phyloP scores from a whole-genome alignment of 352 stramenopile genomes.

The Pythium myriotylum region DNA sequence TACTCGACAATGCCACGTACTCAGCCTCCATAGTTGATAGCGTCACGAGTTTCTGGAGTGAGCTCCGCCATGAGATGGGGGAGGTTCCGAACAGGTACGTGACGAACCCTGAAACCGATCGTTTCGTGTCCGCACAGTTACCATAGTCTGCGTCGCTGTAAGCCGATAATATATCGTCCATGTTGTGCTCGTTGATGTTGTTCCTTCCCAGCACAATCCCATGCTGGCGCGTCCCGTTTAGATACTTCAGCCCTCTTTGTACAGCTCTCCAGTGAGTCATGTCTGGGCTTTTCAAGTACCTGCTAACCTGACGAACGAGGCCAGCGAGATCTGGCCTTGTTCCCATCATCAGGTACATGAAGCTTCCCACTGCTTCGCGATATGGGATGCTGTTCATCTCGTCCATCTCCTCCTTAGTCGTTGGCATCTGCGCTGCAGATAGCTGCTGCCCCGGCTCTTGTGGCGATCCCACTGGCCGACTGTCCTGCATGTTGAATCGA shows the following conservation, averaged over 20 bases:
- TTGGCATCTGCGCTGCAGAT: neutral
- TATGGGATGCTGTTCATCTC: conserved; percentile 17
- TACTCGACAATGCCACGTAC: conserved; percentile 6
- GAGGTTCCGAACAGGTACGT: conserved; percentile 8
- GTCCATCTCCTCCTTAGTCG: neutral
- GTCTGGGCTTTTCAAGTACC: conserved; percentile 8
- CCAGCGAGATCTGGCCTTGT: conserved; percentile 20
- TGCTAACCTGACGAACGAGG: conserved; percentile 14
- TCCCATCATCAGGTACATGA: conserved; percentile 30
- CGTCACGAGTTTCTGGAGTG: conserved; percentile 10
- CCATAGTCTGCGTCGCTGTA: conserved; percentile 7
- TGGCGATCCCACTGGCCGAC: conserved; percentile 2
- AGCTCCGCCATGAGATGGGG: conserved; percentile 13
- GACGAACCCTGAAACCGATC: conserved; percentile 12
- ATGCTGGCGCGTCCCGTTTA: conserved; percentile 9
- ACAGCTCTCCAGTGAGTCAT: conserved; percentile 11
- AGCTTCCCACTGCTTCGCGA: conserved; percentile 22
- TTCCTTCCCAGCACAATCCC: conserved; percentile 8
- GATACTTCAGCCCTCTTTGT: conserved; percentile 13
- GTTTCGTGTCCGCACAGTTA: conserved; percentile 2
- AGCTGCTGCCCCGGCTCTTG: conserved; percentile 4
- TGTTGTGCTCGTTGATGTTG: neutral
- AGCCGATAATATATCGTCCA: neutral
- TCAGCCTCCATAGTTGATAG: conserved; percentile 10
- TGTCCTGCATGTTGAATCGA: conserved; percentile 3